These are phyloP conservation scores for Ochetophila trinervis DNA, from an alignment of 306 rosid genomes.

Conservation along the genomic window DNA sequence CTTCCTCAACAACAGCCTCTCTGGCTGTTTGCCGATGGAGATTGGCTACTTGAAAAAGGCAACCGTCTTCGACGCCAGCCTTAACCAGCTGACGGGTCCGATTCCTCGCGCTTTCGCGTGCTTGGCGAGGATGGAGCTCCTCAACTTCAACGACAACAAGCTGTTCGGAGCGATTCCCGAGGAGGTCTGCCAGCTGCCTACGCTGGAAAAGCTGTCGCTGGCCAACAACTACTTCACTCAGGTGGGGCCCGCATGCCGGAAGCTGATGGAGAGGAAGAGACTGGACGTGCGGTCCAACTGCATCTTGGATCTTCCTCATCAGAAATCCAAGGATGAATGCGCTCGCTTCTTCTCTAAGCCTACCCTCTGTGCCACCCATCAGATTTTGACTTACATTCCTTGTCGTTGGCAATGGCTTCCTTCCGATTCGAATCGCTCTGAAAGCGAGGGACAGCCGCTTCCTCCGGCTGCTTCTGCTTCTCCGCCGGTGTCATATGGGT, in stretches of 20 bases:
- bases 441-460: no score
- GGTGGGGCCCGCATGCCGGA: conserved; percentile 59
- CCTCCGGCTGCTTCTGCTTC: no score
- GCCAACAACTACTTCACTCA: conserved; percentile 49
- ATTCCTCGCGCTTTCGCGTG: conserved; percentile 70
- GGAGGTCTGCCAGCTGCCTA: conserved; percentile 43
- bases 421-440: not conserved
- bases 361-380: conserved; percentile 25
- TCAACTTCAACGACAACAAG: conserved; percentile 42
- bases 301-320: conserved; percentile 46
- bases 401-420: conserved; percentile 25
- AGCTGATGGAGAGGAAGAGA: conserved; percentile 33
- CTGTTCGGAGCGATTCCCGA: conserved; percentile 64
- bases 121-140: conserved; percentile 34
- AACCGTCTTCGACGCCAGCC: conserved; percentile 54
- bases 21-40: conserved; percentile 68
- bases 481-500: conserved; percentile 1
- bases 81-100: conserved; percentile 49
- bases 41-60: conserved; percentile 51
- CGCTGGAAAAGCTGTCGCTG: conserved; percentile 34
- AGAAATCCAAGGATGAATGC: conserved; percentile 34
- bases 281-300: conserved; percentile 52
- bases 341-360: conserved; percentile 17
- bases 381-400: conserved; percentile 31
- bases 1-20: conserved; percentile 43